Percentiles rank a stretch among this genome's conserved stretches.
These are phyloP conservation scores for Spergularia azorica DNA, from an alignment of 179 eudicot species.

Conservation along the genomic window DNA sequence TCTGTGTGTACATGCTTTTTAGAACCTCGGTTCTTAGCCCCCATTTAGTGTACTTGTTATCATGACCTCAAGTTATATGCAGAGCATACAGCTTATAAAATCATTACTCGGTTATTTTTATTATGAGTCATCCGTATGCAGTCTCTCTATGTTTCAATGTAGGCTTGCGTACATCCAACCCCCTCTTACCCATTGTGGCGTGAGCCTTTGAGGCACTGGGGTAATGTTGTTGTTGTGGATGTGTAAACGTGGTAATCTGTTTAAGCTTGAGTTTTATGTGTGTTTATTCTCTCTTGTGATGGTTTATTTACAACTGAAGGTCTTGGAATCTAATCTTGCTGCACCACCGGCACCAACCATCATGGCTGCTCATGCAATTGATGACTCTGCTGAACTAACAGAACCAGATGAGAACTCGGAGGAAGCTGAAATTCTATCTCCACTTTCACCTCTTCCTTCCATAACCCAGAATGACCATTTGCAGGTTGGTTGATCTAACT, in stretches of 20 bases:
- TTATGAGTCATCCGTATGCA: no score
- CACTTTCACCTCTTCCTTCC: constrained; percentile 60
- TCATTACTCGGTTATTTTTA: not conserved
- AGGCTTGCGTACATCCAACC: no score
- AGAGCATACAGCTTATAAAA: not conserved
- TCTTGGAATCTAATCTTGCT: constrained; percentile 33
- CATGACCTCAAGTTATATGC: not conserved
- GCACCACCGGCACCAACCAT: constrained; percentile 59
- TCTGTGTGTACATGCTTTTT: constrained; percentile 1
- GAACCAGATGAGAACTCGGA: constrained; percentile 47
- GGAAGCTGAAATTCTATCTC: constrained; percentile 33
- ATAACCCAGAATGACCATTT: constrained; percentile 43
- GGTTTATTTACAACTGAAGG: constrained; percentile 36
- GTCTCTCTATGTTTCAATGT: no score
- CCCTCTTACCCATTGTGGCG: no score
- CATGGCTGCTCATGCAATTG: constrained; percentile 78
- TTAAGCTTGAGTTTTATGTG: not conserved
- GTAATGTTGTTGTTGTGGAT: no score
- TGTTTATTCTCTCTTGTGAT: not conserved
- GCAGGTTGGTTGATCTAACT: constrained; percentile 49
- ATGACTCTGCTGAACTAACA: constrained; percentile 55
- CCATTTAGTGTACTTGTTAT: not conserved
- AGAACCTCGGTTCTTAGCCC: not conserved
- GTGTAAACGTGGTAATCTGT: not conserved
- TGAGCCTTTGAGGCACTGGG: no score